Evolutionary conservation across 2,329 filamentous ascomycete genomes (phyloP), one percentile per base, ranked within the genome.

Genomic region (Phialemonium atrogriseum): DNA sequence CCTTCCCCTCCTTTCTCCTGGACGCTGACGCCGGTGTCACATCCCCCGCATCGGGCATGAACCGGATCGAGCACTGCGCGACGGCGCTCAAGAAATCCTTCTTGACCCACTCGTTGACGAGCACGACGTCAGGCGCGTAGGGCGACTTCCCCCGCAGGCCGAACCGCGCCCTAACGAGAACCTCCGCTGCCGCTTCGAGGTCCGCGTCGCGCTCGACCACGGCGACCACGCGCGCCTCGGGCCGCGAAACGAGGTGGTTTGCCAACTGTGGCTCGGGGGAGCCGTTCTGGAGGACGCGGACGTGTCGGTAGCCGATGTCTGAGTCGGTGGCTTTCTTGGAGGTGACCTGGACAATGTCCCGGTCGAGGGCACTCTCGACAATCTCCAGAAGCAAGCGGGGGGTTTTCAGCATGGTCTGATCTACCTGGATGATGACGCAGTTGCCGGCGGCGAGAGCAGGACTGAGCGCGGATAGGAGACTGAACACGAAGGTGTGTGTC

Each of bases 81-180:
- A n/a, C n/a, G n/a, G n/a, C n/a, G n/a, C n/a, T n/a, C n/a, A 73
- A 48, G 40, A 80, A 77, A 0, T 62, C 58, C 33, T 67, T 60
- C 52, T 70, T 70, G 4, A 64, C 58, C 36, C 68, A 80, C 39
- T 80, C 76, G 37, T 80, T 77, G n/a, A 81, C 74, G 0, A 80
- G 51, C 0, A 80, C 68, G 0, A 78, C 18, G 43, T 80, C 75
- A 0, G 77, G 77, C 0, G 73, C 68, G 44, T 79, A 80, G 0
- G 73, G 63, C 1, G 74, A 78, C 3, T 51, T 58, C 3, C 74
- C 74, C 2, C 66, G 58, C 18, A 76, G 71, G 10, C 55, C 53
- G 42, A 78, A 71, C 3, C 73, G 59, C 2, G 75, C 71, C 1
- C 54, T 56, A 1, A 70, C 62, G 1, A 80, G 55, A 3, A 62